Evolutionary conservation across 371 early-diverging fungal genomes (phyloP).

Genomic region (Mucor irregularis): DNA sequence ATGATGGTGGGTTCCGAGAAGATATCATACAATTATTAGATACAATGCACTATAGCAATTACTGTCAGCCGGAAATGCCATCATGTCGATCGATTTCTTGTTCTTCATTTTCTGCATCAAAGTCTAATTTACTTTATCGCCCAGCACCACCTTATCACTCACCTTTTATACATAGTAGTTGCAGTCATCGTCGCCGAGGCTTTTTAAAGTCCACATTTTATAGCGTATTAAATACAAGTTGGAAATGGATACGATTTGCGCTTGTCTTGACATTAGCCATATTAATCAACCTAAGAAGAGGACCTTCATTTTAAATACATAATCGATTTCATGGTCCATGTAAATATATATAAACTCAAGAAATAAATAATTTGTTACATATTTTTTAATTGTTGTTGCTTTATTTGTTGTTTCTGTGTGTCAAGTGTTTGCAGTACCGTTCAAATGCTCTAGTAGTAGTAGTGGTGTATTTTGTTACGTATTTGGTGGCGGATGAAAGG

Average conservation of each 20-base stretch:
- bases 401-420: background rate
- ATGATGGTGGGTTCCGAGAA: constrained; percentile 15
- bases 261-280: constrained; percentile 21
- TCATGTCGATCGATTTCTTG: too few relatives aligned
- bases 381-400: background rate
- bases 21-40: constrained; percentile 4
- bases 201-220: background rate
- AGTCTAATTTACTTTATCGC: too few relatives aligned
- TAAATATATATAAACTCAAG: too few relatives aligned
- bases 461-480: too few relatives aligned
- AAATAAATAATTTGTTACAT: background rate
- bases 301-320: background rate
- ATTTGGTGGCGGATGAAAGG: too few relatives aligned
- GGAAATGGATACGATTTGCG: constrained; percentile 11
- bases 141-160: background rate
- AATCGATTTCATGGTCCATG: too few relatives aligned
- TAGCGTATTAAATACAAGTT: background rate
- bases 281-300: constrained; percentile 7
- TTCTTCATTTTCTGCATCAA: too few relatives aligned
- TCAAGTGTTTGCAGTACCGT: too few relatives aligned
- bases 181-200: background rate
- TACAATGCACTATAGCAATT: background rate
- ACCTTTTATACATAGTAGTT: too few relatives aligned
- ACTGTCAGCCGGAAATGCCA: too few relatives aligned
- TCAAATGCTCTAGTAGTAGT: too few relatives aligned